Evolutionary conservation across 1,284 basidiomycete genomes (phyloP), one percentile per base, ranked within the genome.

Genomic region (Leccinum griseonigrum): DNA sequence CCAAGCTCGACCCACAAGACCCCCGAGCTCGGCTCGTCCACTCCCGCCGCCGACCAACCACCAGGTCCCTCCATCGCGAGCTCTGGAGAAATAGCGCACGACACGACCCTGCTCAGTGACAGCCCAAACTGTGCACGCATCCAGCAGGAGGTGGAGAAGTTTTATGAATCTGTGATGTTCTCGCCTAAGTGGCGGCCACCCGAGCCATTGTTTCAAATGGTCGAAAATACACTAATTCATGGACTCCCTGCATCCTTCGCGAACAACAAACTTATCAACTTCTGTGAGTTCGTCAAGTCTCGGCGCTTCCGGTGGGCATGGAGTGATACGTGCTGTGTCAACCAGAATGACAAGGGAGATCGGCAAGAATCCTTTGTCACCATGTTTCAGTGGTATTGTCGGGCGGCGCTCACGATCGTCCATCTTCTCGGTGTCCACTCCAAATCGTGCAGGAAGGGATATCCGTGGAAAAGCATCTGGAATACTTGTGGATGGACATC

Each of bases 21-120:
- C 22, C 22, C 22, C 22, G 22, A 26, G 22, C 22, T 26, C 22
- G 71, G 34, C 66, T 68, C 22, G 71, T 57, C 65, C 32, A 9
- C 34, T 56, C 8, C 55, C 36, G 16, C 32, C 11, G 40, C 65
- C 34, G 22, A 34, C 32, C 63, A 40, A 16, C 57, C 54, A 18
- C 22, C 57, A 6, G 9, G 48, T 46, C 14, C 58, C 22, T 50
- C 55, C n/a, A 32, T 52, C 26, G 40, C 50, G 2, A 60, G 54
- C 52, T 50, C 40, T 29, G 34, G 31, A 9, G 60, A 62, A n/a
- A 56, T 43, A 4, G 66, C 69, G 2, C 62, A 59, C 10, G 61
- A 69, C 1, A 61, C 54, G 1, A 26, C 22, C 22, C 22, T 26
- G 22, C 22, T 26, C 22, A 26, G 22, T 26, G 22, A 26, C 22